Percentiles rank a stretch among this genome's conserved stretches.
These are phyloP conservation scores for Mucor velutinosus DNA, from an alignment of 371 early-diverging fungal species.

Conservation along the genomic window DNA sequence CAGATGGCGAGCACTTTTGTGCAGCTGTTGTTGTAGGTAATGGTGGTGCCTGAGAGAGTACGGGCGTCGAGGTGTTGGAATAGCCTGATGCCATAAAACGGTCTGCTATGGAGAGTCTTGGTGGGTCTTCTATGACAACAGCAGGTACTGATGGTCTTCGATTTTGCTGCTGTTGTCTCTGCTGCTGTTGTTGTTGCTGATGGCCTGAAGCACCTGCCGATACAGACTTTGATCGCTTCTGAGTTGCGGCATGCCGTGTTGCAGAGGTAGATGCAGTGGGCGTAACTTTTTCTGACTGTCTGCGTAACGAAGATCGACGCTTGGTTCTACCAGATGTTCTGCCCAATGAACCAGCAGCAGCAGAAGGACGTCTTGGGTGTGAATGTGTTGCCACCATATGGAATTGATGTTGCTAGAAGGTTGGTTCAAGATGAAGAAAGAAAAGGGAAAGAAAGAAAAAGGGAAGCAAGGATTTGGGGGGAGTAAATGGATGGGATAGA, in stretches of 20 bases:
- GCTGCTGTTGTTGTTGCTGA: neutral
- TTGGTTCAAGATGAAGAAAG: slow-evolving; percentile 6
- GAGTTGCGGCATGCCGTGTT: neutral
- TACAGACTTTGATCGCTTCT: slow-evolving; percentile 2
- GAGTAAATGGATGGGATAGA: neutral
- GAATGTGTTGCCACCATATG: slow-evolving; percentile 11
- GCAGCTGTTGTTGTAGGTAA: neutral
- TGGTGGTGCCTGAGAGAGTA: neutral
- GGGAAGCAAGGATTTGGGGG: neutral
- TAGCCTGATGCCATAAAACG: slow-evolving; percentile 31
- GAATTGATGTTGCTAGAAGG: neutral
- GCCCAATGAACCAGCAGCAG: slow-evolving; percentile 1
- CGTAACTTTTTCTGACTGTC: neutral
- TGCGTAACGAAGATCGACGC: slow-evolving; percentile 1
- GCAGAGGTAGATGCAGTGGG: neutral
- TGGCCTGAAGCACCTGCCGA: neutral
- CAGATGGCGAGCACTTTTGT: neutral
- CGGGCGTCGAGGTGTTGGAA: neutral
- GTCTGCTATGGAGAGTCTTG: slow-evolving; percentile 42
- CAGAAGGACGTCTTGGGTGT: neutral
- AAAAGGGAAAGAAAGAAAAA: slow-evolving; percentile 2
- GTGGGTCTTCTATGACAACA: neutral
- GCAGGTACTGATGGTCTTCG: slow-evolving; percentile 20
- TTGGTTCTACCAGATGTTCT: slow-evolving; percentile 2
- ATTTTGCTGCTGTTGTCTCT: neutral